These are phyloP conservation scores for Herpetomonas samuelpessoai DNA, from an alignment of 208 protist genomes.

Conservation along the genomic window DNA sequence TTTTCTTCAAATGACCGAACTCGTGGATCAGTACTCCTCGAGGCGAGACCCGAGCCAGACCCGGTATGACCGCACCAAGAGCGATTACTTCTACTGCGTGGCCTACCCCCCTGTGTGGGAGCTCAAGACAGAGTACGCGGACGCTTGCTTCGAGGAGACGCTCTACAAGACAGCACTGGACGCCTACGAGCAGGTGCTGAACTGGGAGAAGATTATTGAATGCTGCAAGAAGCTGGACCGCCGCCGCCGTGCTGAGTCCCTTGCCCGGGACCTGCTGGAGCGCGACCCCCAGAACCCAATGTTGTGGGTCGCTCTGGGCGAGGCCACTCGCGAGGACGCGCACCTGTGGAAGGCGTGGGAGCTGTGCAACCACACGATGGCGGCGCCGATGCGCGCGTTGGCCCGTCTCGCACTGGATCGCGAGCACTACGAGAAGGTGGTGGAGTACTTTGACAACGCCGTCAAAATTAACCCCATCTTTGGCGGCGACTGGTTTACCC, in stretches of 20 bases:
- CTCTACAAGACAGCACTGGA: conserved; percentile 87
- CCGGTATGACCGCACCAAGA: conserved; percentile 45
- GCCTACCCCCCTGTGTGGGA: conserved; percentile 79
- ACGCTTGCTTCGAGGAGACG: conserved; percentile 81
- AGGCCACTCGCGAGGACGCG: conserved; percentile 80
- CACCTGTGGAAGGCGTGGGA: conserved; percentile 92
- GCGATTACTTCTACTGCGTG: conserved; percentile 80
- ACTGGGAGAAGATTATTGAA: conserved; percentile 90
- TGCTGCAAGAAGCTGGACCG: conserved; percentile 91
- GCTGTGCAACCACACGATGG: conserved; percentile 72
- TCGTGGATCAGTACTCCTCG: conserved; percentile 80
- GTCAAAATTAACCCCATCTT: conserved; percentile 88
- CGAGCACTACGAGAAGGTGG: conserved; percentile 83
- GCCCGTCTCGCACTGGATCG: conserved; percentile 78
- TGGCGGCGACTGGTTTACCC: conserved; percentile 90
- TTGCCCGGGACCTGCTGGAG: conserved; percentile 80
- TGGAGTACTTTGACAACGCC: conserved; percentile 89
- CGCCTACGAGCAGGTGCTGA: conserved; percentile 81
- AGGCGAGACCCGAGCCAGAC: conserved; percentile 48
- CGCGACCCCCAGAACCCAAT: conserved; percentile 82
- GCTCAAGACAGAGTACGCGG: conserved; percentile 82
- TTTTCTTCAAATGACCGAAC: conserved; percentile 89
- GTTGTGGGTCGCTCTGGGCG: conserved; percentile 88
- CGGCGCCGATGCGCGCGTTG: conserved; percentile 85
- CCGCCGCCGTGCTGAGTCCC: conserved; percentile 76